phyloP scores from a whole-genome alignment of 495 filamentous ascomycete genomes.

The Delitschia confertaspora region DNA sequence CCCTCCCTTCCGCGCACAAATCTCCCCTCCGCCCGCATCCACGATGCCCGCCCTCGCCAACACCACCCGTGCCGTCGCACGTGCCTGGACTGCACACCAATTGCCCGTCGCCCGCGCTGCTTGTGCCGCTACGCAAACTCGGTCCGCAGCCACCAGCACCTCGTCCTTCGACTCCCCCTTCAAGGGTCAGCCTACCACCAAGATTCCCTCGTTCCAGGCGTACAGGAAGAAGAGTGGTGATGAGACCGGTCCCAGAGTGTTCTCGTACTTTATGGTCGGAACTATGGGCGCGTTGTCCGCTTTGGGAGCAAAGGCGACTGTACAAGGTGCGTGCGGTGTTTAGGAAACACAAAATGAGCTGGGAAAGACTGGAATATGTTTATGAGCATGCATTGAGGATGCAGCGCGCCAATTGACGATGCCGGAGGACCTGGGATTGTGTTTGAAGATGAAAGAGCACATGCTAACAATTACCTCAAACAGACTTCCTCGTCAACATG shows the following conservation, averaged over 20 bases:
- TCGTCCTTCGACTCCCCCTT: conserved; percentile 56
- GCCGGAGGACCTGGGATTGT: neutral
- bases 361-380: no score
- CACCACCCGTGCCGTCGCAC: conserved; percentile 31
- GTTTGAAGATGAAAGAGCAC: conserved; percentile 7
- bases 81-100: conserved; percentile 32
- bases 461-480: conserved; percentile 18
- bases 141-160: conserved; percentile 34
- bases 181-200: conserved; percentile 39
- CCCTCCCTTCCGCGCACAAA: conserved; percentile 11
- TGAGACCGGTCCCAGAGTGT: conserved; percentile 63
- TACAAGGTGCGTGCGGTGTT: conserved; percentile 65
- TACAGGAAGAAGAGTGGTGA: conserved; percentile 62
- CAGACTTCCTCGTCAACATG: conserved; percentile 99
- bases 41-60: conserved; percentile 36
- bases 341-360: neutral
- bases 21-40: conserved; percentile 30
- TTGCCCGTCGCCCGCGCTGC: conserved; percentile 32
- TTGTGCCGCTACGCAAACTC: conserved; percentile 30
- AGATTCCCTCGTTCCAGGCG: conserved; percentile 82
- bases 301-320: conserved; percentile 89
- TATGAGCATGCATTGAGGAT: neutral
- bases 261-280: conserved; percentile 97
- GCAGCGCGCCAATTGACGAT: conserved; percentile 10
- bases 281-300: conserved; percentile 84